Base-by-base conservation (phyloP, 1,139 yeast species). In the Saccharomyces pastorianus region DNA sequence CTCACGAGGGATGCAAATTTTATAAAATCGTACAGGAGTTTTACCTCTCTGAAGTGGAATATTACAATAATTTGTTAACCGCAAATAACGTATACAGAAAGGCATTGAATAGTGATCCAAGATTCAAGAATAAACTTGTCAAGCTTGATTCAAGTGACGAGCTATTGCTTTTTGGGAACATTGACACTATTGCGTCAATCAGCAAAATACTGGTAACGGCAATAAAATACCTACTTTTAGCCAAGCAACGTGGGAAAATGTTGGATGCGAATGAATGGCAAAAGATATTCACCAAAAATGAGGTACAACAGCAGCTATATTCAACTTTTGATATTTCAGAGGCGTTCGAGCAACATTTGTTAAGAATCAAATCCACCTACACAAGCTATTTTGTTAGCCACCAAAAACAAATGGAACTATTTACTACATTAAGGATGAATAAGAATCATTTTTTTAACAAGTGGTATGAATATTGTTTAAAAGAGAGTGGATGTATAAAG, bases 171-270 rank as follows among this genome's bases (percentile, higher is more conserved):
- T 73, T 73, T 60, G 73, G 75, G 2, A 72, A 73, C 53, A 54
- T 73, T 26, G 72, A 66, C 13, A 68, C 75, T 1, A 66, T 73
- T 6, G 53, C 67, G 4, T 70, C 71, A 1, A 56, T 73, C 13
- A 70, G 73, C 54, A 56, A 58, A 11, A 52, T 68, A 6, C 62
- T 73, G 17, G 46, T 64, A 4, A 59, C 60, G 6, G 59, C 64
- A 2, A 38, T 70, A 2, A 56, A 52, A 3, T 57, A 60, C 14
- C 34, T 46, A 5, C 31, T 60, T 3, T 20, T 55, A 31, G 28
- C 32, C 11, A 44, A 48, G 13, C 48, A 55, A n/a, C 46, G 51
- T 1, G 44, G 50, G n/a, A 9, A 49, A 13, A 52, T 41, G 1
- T 52, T 53, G n/a, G 57, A 53, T 29, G 56, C 58, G 6, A 44